Base-by-base conservation (phyloP, 1,284 basidiomycete genomes). In the Heliocybe sulcata region DNA sequence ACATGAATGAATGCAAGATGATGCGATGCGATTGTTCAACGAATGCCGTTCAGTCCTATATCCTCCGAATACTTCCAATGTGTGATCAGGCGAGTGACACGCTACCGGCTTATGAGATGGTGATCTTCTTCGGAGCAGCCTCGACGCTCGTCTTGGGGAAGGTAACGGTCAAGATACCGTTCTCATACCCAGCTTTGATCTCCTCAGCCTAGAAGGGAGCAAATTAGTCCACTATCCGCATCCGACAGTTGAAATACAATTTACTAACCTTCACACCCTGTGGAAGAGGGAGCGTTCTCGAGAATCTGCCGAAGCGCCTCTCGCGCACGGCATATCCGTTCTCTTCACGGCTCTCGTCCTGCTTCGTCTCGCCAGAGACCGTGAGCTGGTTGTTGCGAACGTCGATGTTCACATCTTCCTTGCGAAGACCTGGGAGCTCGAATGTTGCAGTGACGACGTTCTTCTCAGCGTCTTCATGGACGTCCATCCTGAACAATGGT, bases 341-440 rank as follows among this genome's bases (percentile, higher is more conserved):
- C 49, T 69, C 65, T 4, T 69, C 65, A n/a, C 64, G 60, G 33
- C 64, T 57, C 14, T 56, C 55, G 6, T 67, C 60, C 35, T 61
- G 49, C n/a, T 63, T 60, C 27, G 57, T 60, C 55, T 72, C 68
- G 8, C 72, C 74, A 14, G 72, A 69, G 4, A 77, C 62, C 11
- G 65, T 71, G 54, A 78, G 67, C 27, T 64, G 63, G 27, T 69
- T 49, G 20, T 71, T 67, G 49, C 72, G 67, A 3, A 76, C 57
- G 23, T 72, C 66, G 55, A 78, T 69, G 29, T 65, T 53, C 20
- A 77, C 62, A 53, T 71, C 65, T 31, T 76, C 71, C 35, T 74
- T 71, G 26, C 64, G 67, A 38, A 76, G 48, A 3, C 76, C 76
- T 0, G 77, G 76, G 2, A 79, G 63, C 60, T 79, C 75, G 58